phyloP scores from a whole-genome alignment of 2,329 filamentous ascomycete species.

The Xylariaceae sp. region DNA sequence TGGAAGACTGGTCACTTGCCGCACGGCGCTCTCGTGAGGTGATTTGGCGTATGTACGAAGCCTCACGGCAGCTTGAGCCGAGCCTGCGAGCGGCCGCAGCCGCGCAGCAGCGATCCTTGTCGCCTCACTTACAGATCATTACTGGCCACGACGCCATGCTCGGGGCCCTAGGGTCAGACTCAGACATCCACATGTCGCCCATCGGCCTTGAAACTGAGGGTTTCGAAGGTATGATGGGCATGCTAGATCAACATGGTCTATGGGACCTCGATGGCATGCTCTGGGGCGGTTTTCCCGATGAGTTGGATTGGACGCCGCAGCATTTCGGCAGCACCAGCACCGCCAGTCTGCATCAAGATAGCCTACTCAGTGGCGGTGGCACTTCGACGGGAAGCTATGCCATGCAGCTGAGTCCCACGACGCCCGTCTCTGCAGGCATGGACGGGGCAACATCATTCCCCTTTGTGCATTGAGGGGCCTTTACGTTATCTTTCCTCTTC shows the following conservation, averaged over 20 bases:
- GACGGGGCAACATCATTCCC: conserved; percentile 35
- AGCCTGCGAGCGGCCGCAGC: conserved; percentile 30
- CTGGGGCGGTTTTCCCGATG: conserved; percentile 42
- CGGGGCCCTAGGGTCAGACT: conserved; percentile 31
- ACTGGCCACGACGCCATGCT: conserved; percentile 31
- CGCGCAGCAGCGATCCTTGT: conserved; percentile 20
- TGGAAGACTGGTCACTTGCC: conserved; percentile 63
- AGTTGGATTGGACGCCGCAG: conserved; percentile 34
- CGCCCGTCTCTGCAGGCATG: conserved; percentile 31
- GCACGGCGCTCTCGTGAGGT: conserved; percentile 61
- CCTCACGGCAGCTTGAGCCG: conserved; percentile 40
- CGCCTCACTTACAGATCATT: conserved; percentile 26
- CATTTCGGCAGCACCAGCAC: conserved; percentile 27
- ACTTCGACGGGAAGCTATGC: conserved; percentile 15
- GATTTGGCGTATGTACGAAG: conserved; percentile 61
- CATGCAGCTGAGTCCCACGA: conserved; percentile 23
- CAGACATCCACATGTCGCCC: conserved; percentile 47
- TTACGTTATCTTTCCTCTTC: neutral
- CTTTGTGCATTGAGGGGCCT: conserved; percentile 38
- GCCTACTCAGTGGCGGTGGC: conserved; percentile 16
- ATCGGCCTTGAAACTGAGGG: conserved; percentile 49
- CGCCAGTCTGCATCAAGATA: conserved; percentile 15
- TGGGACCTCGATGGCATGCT: conserved; percentile 56
- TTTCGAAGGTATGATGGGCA: conserved; percentile 48
- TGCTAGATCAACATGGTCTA: conserved; percentile 51